Evolutionary conservation across 371 early-diverging fungal genomes (phyloP).

Genomic region (Phascolomyces articulosus): DNA sequence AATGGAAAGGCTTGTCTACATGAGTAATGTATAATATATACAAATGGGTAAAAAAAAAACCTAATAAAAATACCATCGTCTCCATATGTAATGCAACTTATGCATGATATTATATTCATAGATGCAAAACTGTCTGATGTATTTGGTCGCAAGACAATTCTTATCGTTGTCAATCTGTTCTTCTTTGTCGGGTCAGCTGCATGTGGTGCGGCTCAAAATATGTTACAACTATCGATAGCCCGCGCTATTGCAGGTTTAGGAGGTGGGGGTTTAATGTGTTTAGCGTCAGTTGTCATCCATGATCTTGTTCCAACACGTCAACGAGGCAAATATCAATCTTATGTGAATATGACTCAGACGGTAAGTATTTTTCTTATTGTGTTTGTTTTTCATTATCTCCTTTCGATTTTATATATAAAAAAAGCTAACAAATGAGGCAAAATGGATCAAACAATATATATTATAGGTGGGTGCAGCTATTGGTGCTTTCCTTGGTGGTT

Average conservation of each 20-base stretch:
- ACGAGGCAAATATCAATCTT: conserved; percentile 43
- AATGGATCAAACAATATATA: too few species aligned
- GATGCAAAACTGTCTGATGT: conserved; percentile 43
- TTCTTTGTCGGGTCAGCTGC: conserved; percentile 43
- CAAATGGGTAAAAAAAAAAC: neutral
- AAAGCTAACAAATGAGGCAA: too few species aligned
- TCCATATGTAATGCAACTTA: too few species aligned
- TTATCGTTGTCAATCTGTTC: conserved; percentile 27
- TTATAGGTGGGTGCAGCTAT: conserved; percentile 34
- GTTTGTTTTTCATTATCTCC: too few species aligned
- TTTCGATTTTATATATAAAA: too few species aligned
- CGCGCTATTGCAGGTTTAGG: conserved; percentile 81
- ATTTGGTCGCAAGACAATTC: conserved; percentile 39
- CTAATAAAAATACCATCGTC: neutral
- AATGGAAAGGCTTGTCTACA: neutral
- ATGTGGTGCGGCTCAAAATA: conserved; percentile 55
- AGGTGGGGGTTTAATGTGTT: conserved; percentile 69
- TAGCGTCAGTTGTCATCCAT: conserved; percentile 26
- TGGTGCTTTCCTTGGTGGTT: conserved; percentile 51
- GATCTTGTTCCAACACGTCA: conserved; percentile 36
- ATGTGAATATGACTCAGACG: conserved; percentile 43
- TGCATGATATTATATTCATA: conserved; percentile 2
- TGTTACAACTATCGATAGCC: conserved; percentile 72
- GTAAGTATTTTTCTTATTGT: conserved; percentile 19
- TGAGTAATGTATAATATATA: too few species aligned